These are phyloP conservation scores for Lentinula aciculospora DNA, from an alignment of 768 basidiomycete genomes.

Conservation along the genomic window DNA sequence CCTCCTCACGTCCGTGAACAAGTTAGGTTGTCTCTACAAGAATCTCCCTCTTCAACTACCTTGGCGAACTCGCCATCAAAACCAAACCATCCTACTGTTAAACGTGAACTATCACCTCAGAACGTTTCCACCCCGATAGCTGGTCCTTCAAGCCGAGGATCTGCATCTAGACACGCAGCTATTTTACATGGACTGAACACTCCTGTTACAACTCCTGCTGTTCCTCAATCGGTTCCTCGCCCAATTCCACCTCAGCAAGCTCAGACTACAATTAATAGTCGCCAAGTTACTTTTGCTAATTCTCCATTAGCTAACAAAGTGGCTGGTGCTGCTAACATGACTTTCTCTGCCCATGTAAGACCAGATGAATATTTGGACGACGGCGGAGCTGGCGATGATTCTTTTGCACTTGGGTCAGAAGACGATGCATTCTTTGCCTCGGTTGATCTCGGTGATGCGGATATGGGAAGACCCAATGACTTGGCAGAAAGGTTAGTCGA, in stretches of 20 bases:
- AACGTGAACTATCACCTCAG: background rate
- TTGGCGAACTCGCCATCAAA: background rate
- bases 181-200: conserved; percentile 21
- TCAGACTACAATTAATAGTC: conserved; percentile 2
- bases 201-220: conserved; percentile 25
- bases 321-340: conserved; percentile 6
- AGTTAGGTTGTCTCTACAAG: conserved; percentile 9
- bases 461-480: conserved; percentile 40
- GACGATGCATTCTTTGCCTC: conserved; percentile 62
- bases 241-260: background rate
- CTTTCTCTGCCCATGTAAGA: conserved; percentile 7
- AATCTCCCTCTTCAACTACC: background rate
- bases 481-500: conserved; percentile 24
- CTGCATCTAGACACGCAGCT: conserved; percentile 3
- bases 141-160: conserved; percentile 6
- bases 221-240: background rate
- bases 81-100: conserved; percentile 7
- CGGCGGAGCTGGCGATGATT: conserved; percentile 24
- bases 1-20: conserved; percentile 34
- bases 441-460: conserved; percentile 45
- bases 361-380: conserved; percentile 7
- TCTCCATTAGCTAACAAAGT: background rate
- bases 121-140: conserved; percentile 10
- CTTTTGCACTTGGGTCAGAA: conserved; percentile 49
- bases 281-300: conserved; percentile 5